phyloP scores from a whole-genome alignment of 2,329 filamentous ascomycete genomes.

The Ilyonectria sp. region DNA sequence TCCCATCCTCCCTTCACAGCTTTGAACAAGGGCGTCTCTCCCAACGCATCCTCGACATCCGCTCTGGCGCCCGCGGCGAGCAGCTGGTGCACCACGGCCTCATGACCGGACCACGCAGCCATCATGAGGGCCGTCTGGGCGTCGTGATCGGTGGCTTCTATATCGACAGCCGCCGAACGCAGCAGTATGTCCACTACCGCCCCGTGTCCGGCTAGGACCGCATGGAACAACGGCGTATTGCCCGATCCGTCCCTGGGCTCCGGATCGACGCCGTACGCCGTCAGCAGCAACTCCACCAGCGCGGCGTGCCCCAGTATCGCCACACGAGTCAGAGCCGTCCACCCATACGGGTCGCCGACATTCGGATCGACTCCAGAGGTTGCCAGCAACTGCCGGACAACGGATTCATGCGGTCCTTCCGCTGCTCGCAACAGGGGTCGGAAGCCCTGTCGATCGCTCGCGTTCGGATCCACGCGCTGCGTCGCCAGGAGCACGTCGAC shows the following conservation, averaged over 20 bases:
- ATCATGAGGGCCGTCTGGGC: not conserved
- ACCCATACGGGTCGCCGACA: not conserved
- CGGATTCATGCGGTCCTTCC: not conserved
- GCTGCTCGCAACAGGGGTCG: not conserved
- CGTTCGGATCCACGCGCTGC: not conserved
- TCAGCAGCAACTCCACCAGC: not conserved
- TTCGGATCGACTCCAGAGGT: not conserved
- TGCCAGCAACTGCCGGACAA: not conserved
- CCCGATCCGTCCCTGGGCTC: not conserved
- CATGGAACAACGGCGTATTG: not conserved
- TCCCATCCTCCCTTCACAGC: not conserved
- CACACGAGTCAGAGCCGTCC: not conserved
- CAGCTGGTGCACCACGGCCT: not conserved
- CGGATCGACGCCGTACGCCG: not conserved
- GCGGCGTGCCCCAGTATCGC: not conserved
- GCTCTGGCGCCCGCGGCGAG: not conserved
- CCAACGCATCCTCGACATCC: not conserved
- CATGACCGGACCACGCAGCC: not conserved
- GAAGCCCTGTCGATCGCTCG: not conserved
- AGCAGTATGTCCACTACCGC: not conserved
- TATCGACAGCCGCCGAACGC: not conserved
- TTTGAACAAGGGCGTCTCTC: not conserved
- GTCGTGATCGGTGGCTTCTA: not conserved
- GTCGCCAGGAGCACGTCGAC: not conserved
- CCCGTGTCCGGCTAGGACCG: not conserved